Evolutionary conservation across 2,329 filamentous ascomycete species (phyloP).

Genomic region (Trichoderma sp.): DNA sequence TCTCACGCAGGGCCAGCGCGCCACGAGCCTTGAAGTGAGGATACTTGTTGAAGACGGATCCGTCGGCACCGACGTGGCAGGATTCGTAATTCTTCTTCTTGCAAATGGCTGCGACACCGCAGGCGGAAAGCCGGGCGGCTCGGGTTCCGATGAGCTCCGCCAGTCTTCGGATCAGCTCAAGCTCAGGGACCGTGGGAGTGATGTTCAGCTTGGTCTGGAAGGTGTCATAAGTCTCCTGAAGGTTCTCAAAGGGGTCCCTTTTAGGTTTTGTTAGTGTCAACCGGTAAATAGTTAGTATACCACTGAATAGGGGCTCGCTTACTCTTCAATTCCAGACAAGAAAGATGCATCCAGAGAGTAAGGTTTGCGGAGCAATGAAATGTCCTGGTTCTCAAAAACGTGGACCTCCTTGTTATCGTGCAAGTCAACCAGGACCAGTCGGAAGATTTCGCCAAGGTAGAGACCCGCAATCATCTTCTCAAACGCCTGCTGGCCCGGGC

Average conservation of each 20-base stretch:
- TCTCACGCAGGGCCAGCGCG: slow-evolving; percentile 86
- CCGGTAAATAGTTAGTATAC: neutral
- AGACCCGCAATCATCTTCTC: slow-evolving; percentile 98
- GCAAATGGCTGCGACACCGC: slow-evolving; percentile 93
- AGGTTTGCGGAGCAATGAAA: slow-evolving; percentile 75
- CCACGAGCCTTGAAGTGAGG: slow-evolving; percentile 95
- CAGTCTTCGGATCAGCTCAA: slow-evolving; percentile 84
- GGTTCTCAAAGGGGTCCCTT: slow-evolving; percentile 91
- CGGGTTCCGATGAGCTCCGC: slow-evolving; percentile 95
- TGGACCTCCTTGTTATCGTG: slow-evolving; percentile 74
- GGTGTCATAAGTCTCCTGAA: slow-evolving; percentile 82
- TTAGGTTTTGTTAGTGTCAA: slow-evolving; percentile 26
- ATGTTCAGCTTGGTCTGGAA: slow-evolving; percentile 78
- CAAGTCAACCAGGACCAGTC: slow-evolving; percentile 80
- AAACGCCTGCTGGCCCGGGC: slow-evolving; percentile 91
- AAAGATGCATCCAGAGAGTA: slow-evolving; percentile 94
- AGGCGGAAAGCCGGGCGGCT: slow-evolving; percentile 87
- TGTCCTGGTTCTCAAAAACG: slow-evolving; percentile 84
- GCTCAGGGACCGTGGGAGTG: slow-evolving; percentile 70
- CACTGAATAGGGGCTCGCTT: slow-evolving; percentile 49
- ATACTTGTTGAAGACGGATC: slow-evolving; percentile 99
- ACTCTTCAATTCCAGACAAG: slow-evolving; percentile 89
- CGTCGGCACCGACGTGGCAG: slow-evolving; percentile 95
- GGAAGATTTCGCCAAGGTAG: slow-evolving; percentile 93
- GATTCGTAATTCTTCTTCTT: slow-evolving; percentile 89